Evolutionary conservation across 345 rosid species (phyloP), one percentile per base, ranked within the genome.

Genomic region (Gossypium australe): DNA sequence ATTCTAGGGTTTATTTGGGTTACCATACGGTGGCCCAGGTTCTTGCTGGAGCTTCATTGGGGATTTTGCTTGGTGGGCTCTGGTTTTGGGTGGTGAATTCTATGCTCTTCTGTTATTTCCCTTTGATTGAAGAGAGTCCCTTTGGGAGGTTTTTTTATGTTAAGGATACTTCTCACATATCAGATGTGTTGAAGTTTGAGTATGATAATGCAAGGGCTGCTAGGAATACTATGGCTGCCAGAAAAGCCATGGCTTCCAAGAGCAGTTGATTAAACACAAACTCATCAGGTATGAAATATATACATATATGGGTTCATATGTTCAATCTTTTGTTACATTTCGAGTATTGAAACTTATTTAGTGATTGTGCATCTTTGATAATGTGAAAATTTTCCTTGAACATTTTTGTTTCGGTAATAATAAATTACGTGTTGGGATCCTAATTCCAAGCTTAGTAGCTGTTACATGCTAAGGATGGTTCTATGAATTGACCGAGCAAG

Each of bases 141-240:
- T 68, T 92, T 43, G 98, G 99, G 85, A 89, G 90, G 81, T 73
- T 72, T 82, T 81, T 96, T n/a, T 92, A 80, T 84, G 82, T 90
- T 53, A 96, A 96, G 86, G 99, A 96, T 81, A 96, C 97, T 75
- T 96, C 99, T 16, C 98, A 96, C 82, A 92, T 96, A 73, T 82
- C 80, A 47, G 83, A 96, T 78, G 94, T 90, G 70, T 86, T 92
- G 86, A 87, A 90, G 85, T 96, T 96, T 77, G 99, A 96, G 84
- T 96, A 93, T 64, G 97, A 96, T 64, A 93, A 93, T 80, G 98
- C 97, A 1, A 88, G 97, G 45, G 92, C 89, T 75, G 95, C 93
- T 70, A 84, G 97, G 84, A 93, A 80, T 51, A 18, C 7, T 69
- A 51, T 51, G 53, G 92, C 89, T 75, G 97, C 93, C 67, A 84